Evolutionary conservation across 2,329 filamentous ascomycete genomes (phyloP).

Genomic region (Phaeosphaeria sp.): DNA sequence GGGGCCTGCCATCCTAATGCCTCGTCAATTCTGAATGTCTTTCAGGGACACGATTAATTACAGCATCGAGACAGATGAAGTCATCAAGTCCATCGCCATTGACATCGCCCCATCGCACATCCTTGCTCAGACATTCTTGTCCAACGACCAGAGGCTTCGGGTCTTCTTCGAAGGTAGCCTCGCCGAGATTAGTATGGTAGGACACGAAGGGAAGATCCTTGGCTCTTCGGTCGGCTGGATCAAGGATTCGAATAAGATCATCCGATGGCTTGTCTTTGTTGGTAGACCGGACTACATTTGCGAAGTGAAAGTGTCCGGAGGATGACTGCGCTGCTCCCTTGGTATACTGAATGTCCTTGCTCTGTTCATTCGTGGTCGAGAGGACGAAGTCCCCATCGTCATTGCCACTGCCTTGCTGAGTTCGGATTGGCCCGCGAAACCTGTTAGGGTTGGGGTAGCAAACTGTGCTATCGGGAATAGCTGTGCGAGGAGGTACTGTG

Average conservation of each 20-base stretch:
- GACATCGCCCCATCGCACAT: constrained; percentile 29
- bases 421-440: constrained; percentile 8
- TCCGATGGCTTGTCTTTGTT: constrained; percentile 6
- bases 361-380: background rate
- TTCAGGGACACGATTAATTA: background rate
- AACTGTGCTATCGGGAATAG: background rate
- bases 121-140: constrained; percentile 4
- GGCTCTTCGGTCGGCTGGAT: constrained; percentile 1
- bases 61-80: constrained; percentile 32
- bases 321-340: background rate
- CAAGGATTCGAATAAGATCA: constrained; percentile 14
- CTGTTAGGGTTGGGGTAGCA: constrained; percentile 5
- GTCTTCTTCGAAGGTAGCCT: background rate
- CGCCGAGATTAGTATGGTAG: background rate
- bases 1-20: constrained; percentile 18
- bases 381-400: constrained; percentile 5
- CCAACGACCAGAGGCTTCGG: constrained; percentile 1
- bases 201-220: background rate
- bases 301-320: constrained; percentile 15
- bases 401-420: constrained; percentile 5
- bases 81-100: constrained; percentile 42
- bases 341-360: constrained; percentile 2
- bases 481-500: background rate
- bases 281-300: constrained; percentile 8
- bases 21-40: background rate